Evolutionary conservation across 331 rosid genomes (phyloP).

Genomic region (Prunus yedoensis): DNA sequence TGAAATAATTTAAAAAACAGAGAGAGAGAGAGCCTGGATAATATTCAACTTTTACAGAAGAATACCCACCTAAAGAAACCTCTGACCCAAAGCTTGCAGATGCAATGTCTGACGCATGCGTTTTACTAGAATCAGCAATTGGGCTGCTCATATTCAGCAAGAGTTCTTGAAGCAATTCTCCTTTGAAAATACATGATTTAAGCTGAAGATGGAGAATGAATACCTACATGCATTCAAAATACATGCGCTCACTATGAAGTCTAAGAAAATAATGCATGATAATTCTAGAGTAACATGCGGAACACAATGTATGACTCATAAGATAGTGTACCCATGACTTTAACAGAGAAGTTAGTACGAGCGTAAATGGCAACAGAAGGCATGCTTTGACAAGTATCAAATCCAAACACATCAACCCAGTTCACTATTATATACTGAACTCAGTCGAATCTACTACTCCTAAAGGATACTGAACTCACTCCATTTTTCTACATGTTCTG

Average conservation of each 20-base stretch:
- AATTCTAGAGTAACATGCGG: no score
- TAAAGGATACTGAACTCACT: not conserved
- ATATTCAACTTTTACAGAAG: conserved; percentile 14
- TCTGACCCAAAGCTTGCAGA: conserved; percentile 84
- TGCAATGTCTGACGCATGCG: conserved; percentile 45
- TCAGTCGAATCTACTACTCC: not conserved
- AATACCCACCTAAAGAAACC: conserved; percentile 63
- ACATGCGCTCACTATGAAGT: conserved; percentile 8
- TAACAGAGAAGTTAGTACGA: no score
- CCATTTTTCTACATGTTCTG: not conserved
- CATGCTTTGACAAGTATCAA: no score
- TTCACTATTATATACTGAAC: no score
- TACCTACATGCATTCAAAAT: conserved; percentile 41
- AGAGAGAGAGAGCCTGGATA: not conserved
- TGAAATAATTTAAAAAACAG: not conserved
- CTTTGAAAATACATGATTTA: conserved; percentile 47
- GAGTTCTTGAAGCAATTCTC: conserved; percentile 50
- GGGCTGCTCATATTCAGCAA: conserved; percentile 34
- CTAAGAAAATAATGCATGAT: not conserved
- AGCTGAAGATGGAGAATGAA: conserved; percentile 71
- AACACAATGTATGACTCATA: no score
- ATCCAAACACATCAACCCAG: no score
- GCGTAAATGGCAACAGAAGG: no score
- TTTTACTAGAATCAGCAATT: conserved; percentile 40
- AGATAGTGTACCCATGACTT: no score